Evolutionary conservation across 2,329 filamentous ascomycete species (phyloP), one percentile per base, ranked within the genome.

Genomic region (Gaeumannomyces tritici): DNA sequence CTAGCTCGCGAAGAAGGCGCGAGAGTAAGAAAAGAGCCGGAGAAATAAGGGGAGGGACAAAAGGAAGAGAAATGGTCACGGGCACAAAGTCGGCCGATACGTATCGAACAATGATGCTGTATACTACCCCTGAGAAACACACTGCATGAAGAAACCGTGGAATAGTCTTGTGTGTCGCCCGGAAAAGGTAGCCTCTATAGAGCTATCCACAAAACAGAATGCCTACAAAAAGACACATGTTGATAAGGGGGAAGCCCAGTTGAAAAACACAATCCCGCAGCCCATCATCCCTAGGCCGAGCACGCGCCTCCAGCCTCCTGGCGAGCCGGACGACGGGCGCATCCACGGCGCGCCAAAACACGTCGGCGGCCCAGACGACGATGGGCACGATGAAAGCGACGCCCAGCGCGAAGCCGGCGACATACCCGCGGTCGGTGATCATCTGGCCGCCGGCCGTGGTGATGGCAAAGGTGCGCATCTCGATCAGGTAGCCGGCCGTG

Each of bases 281-380:
- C 3, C 15, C n/a, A 42, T 60, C 18, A 60, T 27, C 26, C 59
- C 59, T 26, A 21, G 13, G 42, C 51, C 21, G 47, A 55, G 21
- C 60, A 61, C 47, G 6, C 27, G 27, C 51, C 60, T 61, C 60
- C 26, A 86, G 64, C 83, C 82, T 84, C 35, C 77, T 75, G 13
- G 83, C 73, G 67, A 87, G 79, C 60, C 73, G 79, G 21, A 89
- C 83, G 57, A 81, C 82, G 1, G 85, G 85, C 65, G 86, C 81
- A 65, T 89, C 86, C 15, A 88, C 73, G 21, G 76, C 66, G 57
- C 76, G 78, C 1, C 84, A 87, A 2, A 79, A 77, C 8, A 86
- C 63, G 62, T 87, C 83, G 2, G 85, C 83, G 27, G 81, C 63
- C 75, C 80, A 85, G 31, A 89, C 73, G 11, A 89, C 31, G 51